Conservation (phyloP, 306 rosid genomes). For the Dalbergia cochinchinensis region DNA sequence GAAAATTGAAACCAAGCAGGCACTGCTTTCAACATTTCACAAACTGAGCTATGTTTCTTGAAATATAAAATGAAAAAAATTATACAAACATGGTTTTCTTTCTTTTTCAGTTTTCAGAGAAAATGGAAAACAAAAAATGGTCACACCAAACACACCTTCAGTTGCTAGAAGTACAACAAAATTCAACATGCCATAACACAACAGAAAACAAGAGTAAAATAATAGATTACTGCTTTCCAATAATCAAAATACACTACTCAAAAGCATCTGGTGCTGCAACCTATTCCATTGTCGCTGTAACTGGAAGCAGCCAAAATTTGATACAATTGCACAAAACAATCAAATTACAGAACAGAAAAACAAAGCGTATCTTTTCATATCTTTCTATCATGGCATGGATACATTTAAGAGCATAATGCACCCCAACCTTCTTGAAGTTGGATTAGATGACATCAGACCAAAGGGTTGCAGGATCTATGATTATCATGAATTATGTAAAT, state of each 20-base stretch:
- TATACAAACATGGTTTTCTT: not conserved
- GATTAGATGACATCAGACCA: slow-evolving; percentile 33
- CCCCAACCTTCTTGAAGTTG: slow-evolving; percentile 7
- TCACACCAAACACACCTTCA: not conserved
- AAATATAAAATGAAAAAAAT: no score
- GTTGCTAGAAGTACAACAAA: not conserved
- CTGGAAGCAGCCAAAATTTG: slow-evolving; percentile 17
- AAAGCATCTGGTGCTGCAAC: slow-evolving; percentile 1
- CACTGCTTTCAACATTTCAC: no score
- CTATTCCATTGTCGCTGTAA: not conserved
- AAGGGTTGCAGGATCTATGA: slow-evolving; percentile 2
- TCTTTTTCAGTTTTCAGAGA: not conserved
- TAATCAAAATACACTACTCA: not conserved
- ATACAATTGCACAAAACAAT: slow-evolving; percentile 1
- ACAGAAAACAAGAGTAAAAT: not conserved
- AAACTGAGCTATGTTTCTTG: no score
- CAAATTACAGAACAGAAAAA: not conserved
- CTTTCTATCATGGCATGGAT: slow-evolving; percentile 22
- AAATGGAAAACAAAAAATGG: not conserved
- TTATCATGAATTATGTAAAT: not conserved
- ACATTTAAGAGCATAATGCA: not conserved
- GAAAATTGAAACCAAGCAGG: no score
- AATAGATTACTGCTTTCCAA: not conserved
- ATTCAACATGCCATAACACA: slow-evolving; percentile 11
- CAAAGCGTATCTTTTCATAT: not conserved